Base-by-base conservation (phyloP, 2,329 filamentous ascomycete species). In the Neospermospora avenae region DNA sequence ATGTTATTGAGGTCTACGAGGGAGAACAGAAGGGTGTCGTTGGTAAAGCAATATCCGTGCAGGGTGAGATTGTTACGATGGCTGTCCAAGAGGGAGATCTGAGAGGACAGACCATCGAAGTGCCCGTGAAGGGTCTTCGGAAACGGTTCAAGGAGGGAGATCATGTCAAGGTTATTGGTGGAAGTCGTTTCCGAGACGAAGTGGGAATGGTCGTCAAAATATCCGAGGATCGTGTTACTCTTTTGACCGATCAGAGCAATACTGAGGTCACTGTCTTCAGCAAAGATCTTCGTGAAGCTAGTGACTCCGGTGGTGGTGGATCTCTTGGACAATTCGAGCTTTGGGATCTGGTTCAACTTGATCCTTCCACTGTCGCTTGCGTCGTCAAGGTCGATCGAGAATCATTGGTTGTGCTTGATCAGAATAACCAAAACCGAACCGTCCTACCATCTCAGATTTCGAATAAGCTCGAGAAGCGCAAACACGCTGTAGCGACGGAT, bases 91-190 rank as follows among this genome's bases (percentile, higher is more conserved):
- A 96, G 70, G 95, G 95, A 49, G 88, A 90, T 42, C 80, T 98
- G 28, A 80, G 79, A 55, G 93, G 93, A 10, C 90, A 96, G 73
- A 86, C 83, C 4, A 95, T 99, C 48, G 93, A 98, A 73, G 93
- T 96, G 11, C 95, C 95, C 1, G 89, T 92, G 64, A 96, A 95
- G 76, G 90, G 91, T 46, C 81, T 99, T 25, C 90, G 95, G 60
- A 99, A 99, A 77, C 85, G 91, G 31, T 99, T 99, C 82, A 86
- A 84, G 66, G 84, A 93, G 63, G 95, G 95, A 80, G 95, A 99
- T 71, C 95, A 99, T 72, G 95, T 99, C 78, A 98, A 98, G 78
- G 95, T 99, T 67, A 96, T 97, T 72, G 93, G 95, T 58, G 93
- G 93, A 41, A 96, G 93, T 77, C 89, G 91, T 69, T 98, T 93